Conservation (phyloP, 805 yeast genomes). For the Clavispora phyllophila region DNA sequence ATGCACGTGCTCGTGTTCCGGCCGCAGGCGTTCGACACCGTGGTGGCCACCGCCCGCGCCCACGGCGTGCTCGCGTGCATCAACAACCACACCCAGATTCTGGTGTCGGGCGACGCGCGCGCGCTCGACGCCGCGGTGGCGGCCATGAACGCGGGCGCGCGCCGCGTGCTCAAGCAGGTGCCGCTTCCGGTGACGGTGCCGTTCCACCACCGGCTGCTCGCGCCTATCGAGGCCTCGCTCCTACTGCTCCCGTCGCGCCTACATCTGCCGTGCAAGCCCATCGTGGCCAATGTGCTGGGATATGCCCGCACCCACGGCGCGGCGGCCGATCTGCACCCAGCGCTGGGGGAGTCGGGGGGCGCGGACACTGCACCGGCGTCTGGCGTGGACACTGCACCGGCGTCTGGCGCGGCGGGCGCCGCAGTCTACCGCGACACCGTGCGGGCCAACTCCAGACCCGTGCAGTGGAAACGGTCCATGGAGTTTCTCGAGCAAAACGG, state of each 20-base stretch:
- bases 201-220: conserved; percentile 42
- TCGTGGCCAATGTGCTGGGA: conserved; percentile 36
- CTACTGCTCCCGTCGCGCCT: not conserved
- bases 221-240: conserved; percentile 32
- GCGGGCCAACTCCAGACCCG: conserved; percentile 40
- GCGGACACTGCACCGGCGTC: too few relatives aligned
- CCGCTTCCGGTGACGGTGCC: conserved; percentile 45
- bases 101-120: conserved; percentile 36
- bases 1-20: conserved; percentile 34
- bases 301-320: conserved; percentile 13
- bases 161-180: conserved; percentile 20
- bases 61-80: conserved; percentile 40
- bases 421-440: too few relatives aligned
- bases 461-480: conserved; percentile 37
- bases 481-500: conserved; percentile 15
- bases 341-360: too few relatives aligned
- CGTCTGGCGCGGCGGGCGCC: too few relatives aligned
- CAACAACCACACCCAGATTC: conserved; percentile 40
- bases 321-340: too few relatives aligned
- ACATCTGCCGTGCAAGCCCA: conserved; percentile 17
- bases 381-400: too few relatives aligned
- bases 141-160: conserved; percentile 10
- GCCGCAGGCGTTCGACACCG: conserved; percentile 17
- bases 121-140: conserved; percentile 21
- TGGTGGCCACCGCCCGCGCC: conserved; percentile 15